A percentile compares a stretch with the other conserved stretches of the same genome.
Conservation (phyloP, 2,329 filamentous ascomycete genomes). For the Paecilomyces variotii region DNA sequence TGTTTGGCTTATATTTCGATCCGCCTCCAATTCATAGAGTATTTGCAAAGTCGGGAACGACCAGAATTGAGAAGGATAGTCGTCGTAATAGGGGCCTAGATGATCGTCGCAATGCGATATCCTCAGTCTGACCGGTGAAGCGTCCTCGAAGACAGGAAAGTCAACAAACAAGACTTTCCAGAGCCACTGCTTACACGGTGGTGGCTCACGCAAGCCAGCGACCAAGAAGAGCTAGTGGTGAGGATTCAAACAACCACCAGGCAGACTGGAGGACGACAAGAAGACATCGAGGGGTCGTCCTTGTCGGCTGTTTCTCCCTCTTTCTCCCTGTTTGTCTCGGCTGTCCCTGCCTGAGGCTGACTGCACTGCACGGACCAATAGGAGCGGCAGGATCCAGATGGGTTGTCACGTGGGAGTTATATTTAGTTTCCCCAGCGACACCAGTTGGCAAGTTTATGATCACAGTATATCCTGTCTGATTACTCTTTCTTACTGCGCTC, state of each 20-base stretch:
- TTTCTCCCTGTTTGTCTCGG: neutral
- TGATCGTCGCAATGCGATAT: neutral
- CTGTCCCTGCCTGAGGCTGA: neutral
- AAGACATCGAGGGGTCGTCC: neutral
- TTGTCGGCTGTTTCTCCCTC: neutral
- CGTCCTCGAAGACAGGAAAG: neutral
- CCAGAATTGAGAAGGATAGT: neutral
- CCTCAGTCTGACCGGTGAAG: neutral
- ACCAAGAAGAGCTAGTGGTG: neutral
- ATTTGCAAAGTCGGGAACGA: neutral
- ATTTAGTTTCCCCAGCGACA: slow-evolving; percentile 1
- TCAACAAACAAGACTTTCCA: neutral
- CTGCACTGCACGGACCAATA: neutral
- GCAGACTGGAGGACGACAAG: neutral
- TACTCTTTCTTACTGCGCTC: too few relatives aligned
- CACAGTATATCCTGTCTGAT: too few relatives aligned
- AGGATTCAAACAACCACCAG: neutral
- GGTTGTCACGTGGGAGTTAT: neutral
- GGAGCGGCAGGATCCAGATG: neutral
- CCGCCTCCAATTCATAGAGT: neutral
- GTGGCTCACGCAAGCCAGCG: neutral
- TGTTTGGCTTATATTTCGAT: neutral
- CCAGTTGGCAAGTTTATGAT: neutral
- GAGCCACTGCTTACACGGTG: neutral
- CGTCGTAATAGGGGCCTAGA: neutral